Evolutionary conservation across 179 eudicot genomes (phyloP).

Genomic region (Silene noctiflora): DNA sequence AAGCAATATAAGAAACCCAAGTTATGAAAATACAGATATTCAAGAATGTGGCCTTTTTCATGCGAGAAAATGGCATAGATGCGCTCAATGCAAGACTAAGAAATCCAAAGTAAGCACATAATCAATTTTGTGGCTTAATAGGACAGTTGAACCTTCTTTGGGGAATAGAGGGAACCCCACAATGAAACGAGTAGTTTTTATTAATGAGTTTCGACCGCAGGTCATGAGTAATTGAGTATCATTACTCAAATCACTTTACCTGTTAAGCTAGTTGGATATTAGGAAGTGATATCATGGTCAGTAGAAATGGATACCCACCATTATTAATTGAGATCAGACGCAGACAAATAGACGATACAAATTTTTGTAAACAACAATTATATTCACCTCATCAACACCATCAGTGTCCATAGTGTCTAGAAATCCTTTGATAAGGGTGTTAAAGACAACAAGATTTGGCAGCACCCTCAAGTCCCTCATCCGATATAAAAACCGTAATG

Average conservation of each 20-base stretch:
- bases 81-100: neutral
- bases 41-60: neutral
- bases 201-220: too few relatives aligned
- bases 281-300: too few relatives aligned
- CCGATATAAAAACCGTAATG: conserved; percentile 65
- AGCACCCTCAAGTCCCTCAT: conserved; percentile 73
- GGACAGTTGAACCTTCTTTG: too few relatives aligned
- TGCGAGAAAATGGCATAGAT: neutral
- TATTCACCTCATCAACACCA: conserved; percentile 88
- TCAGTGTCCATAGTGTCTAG: conserved; percentile 58
- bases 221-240: too few relatives aligned
- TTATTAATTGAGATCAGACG: too few relatives aligned
- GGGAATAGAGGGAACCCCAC: too few relatives aligned
- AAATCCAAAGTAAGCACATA: neutral
- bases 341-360: neutral
- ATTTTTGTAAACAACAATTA: neutral
- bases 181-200: too few relatives aligned
- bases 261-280: too few relatives aligned
- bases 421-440: conserved; percentile 84
- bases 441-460: conserved; percentile 81
- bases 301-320: too few relatives aligned
- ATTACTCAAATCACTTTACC: too few relatives aligned
- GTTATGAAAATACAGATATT: neutral
- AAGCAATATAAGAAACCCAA: neutral
- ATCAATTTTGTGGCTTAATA: neutral